Percentiles rank a stretch among this genome's conserved stretches.
phyloP scores from a whole-genome alignment of 2,329 filamentous ascomycete species.

The Hypomyces rosellus region DNA sequence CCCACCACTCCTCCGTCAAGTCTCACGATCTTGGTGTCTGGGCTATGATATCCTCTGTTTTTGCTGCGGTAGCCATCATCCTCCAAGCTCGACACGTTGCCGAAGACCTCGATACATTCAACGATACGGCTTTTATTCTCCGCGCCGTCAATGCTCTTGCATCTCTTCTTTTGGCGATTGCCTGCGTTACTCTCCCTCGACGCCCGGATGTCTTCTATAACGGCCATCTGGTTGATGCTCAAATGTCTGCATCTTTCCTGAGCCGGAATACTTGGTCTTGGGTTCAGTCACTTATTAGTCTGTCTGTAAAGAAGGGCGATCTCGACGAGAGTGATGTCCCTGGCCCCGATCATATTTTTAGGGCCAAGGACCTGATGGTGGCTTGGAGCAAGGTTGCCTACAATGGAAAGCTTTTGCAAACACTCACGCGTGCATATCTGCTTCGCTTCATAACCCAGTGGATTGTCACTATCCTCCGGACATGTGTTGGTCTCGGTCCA shows the following conservation, averaged over 20 bases:
- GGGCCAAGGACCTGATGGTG: slow-evolving; percentile 43
- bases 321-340: slow-evolving; percentile 59
- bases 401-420: slow-evolving; percentile 51
- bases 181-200: slow-evolving; percentile 54
- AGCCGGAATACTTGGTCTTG: slow-evolving; percentile 61
- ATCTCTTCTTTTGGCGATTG: slow-evolving; percentile 38
- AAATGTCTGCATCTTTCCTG: slow-evolving; percentile 55
- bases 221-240: slow-evolving; percentile 54
- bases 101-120: slow-evolving; percentile 24
- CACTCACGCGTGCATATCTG: slow-evolving; percentile 53
- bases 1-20: slow-evolving; percentile 44
- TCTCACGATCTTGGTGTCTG: slow-evolving; percentile 49
- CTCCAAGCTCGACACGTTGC: slow-evolving; percentile 37
- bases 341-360: slow-evolving; percentile 49
- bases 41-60: slow-evolving; percentile 40
- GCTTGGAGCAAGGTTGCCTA: slow-evolving; percentile 45
- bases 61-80: slow-evolving; percentile 38
- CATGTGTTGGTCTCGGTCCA: slow-evolving; percentile 60
- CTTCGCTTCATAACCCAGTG: slow-evolving; percentile 52
- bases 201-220: slow-evolving; percentile 60
- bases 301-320: slow-evolving; percentile 50
- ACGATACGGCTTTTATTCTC: slow-evolving; percentile 36
- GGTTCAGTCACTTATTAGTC: slow-evolving; percentile 48
- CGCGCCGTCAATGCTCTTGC: slow-evolving; percentile 41
- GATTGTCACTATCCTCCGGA: slow-evolving; percentile 45